Base-by-base conservation (phyloP, 495 filamentous ascomycete species). In the Penicillium subrubescens region DNA sequence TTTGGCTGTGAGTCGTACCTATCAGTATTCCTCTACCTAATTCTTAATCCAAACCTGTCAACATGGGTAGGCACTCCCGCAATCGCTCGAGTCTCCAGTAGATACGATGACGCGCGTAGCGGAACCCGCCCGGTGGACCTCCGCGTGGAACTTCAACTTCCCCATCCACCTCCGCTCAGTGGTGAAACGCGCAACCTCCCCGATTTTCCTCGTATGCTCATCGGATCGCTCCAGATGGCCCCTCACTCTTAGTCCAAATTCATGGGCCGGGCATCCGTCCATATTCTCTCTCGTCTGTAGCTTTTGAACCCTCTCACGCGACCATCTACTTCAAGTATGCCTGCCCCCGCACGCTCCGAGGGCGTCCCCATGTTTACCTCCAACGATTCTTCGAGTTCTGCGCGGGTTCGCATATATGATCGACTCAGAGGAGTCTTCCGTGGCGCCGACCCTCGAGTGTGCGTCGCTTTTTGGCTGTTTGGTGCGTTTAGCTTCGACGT, bases 391-490 rank as follows among this genome's bases (percentile, higher is more conserved):
- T 87, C 91, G n/a, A 82, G 88, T 6, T 88, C 91, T 25, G 89
- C 89, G 53, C 92, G 92, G 88, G 84, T 86, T 43, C 75, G 86
- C 35, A 91, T 90, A 73, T 83, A 80, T 57, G 85, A 87, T 14
- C 85, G 90, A 11, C 67, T 96, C n/a, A 80, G 75, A 44, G 78
- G 79, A 15, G 59, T 88, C 33, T 90, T 96, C 61, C 81, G 81
- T 23, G 88, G 86, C 29, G 86, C 90, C 56, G 89, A 97, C 74
- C 82, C 84, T 1, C 76, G 88, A 12, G 92, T 97, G 23, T 84
- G 92, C 61, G 62, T 87, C 50, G 92, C 95, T 37, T 99, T 99
- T 69, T 97, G 92, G 93, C 82, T 97, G 11, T 96, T 96, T 71
- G 94, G 94, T 97, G 80, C 63, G 82, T 62, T 19, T 58, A 1